Evolutionary conservation across 129 eudicot species (phyloP), one percentile per base, ranked within the genome.

Genomic region (Lactuca sativa): DNA sequence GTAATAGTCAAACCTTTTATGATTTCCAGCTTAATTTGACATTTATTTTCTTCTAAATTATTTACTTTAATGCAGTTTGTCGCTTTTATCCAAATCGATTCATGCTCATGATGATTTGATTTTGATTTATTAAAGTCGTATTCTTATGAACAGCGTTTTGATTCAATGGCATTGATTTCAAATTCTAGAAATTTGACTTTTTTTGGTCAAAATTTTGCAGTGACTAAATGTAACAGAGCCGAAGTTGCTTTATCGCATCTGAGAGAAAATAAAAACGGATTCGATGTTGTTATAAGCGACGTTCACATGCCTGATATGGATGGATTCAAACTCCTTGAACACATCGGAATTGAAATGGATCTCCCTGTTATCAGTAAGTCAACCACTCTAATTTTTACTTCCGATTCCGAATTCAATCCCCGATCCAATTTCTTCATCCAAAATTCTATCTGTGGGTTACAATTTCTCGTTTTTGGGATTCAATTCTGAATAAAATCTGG

Each of bases 271-370:
- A 83, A 66, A 47, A 73, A 86, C 74, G 81, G 73, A 55, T 86
- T 81, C 54, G 92, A 86, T 79, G 76, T 86, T 17, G 88, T 86
- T 61, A 86, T 86, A 44, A 86, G 88, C 64, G 91, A 86, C 78
- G 91, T 86, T 53, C 88, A 80, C 64, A 86, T 86, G 91, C 91
- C 91, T 17, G 91, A 86, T 64, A 86, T 86, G 88, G 88, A 86
- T 74, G 91, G 91, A 10, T 86, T 86, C 63, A 86, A 86, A 79
- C 81, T 86, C 69, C 91, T 86, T 60, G 91, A 86, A 65, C 91
- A 82, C 47, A 86, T 86, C 67, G 88, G 88, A n/a, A 82, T 86
- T 74, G 88, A 83, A 68, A 82, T 86, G 88, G 88, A 86, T 76
- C 78, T 86, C 1, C 92, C 92, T 49, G 92, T 86, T 51, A 86